Base-by-base conservation (phyloP, 495 filamentous ascomycete species). In the Symbiotaphrina buchneri region DNA sequence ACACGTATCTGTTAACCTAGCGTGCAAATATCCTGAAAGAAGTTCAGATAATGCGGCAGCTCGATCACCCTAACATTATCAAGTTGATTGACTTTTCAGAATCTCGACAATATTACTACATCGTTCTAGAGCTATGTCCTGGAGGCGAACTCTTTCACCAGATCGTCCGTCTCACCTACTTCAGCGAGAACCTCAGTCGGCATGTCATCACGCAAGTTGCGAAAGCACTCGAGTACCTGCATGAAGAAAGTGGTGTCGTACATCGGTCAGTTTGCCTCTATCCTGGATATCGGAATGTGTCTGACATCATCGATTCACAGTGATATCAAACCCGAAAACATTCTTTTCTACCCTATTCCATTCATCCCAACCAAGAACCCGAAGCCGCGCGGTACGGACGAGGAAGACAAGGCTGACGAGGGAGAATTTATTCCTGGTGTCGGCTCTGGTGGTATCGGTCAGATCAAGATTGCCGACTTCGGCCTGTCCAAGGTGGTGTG, bases 71-170 rank as follows among this genome's bases (percentile, higher is more conserved):
- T 14, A 94, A 94, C 44, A 81, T 97, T 42, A 68, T 90, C 53
- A 82, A 79, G 42, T 65, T 97, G 14, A 63, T 94, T 40, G 77
- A 90, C 42, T 97, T 97, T 44, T 76, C 76, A 33, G 87, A 97
- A 52, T 90, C 83, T 5, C 64, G 60, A 22, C 82, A 94, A 53
- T 93, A 93, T 44, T 97, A 97, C 46, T 97, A 85, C 53, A 92
- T 97, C 40, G 66, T 97, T 30, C 65, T 97, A 21, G 90, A 97
- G 51, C 68, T 97, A 21, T 91, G 85, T 40, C 78, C 84, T 3
- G 87, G 87, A 26, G 87, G 87, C 47, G 87, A 97, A 53, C 55
- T 97, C 11, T 97, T 97, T 60, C 87, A 97, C 46, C 90, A 97
- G 47, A 95, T 97, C 45, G 87, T 97, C 27, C 72, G 90, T 32